Conservation (phyloP, 768 basidiomycete genomes). For the Coprinellus micaceus region DNA sequence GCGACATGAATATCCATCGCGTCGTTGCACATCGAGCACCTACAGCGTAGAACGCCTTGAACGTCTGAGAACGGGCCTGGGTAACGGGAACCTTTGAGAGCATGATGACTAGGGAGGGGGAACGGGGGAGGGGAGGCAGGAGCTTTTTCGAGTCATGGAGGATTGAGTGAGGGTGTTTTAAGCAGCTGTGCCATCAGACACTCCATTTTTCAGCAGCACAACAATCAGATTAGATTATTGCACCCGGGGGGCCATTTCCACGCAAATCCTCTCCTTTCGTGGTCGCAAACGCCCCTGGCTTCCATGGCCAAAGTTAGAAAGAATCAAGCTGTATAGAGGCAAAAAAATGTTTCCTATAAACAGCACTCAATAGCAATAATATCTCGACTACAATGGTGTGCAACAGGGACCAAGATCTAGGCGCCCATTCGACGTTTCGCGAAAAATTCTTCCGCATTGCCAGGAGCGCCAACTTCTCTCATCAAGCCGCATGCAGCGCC, state of each 20-base stretch:
- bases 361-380: neutral
- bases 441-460: neutral
- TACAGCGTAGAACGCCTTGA: constrained; percentile 57
- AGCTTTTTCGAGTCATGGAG: constrained; percentile 22
- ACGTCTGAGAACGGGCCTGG: constrained; percentile 35
- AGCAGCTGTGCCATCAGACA: constrained; percentile 25
- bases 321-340: neutral
- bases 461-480: neutral
- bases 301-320: constrained; percentile 12
- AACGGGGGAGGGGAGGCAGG: constrained; percentile 10
- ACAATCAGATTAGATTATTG: too few relatives aligned
- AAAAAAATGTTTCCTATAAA: neutral
- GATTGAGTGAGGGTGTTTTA: constrained; percentile 31
- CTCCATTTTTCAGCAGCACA: too few relatives aligned
- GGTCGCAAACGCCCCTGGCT: constrained; percentile 6
- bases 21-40: constrained; percentile 20
- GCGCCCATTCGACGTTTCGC: neutral
- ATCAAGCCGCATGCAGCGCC: neutral
- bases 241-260: constrained; percentile 1
- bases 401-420: neutral
- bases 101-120: constrained; percentile 24
- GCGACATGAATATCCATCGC: constrained; percentile 6
- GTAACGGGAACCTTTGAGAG: constrained; percentile 29
- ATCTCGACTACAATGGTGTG: neutral
- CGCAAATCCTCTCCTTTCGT: constrained; percentile 13